Percentiles rank a stretch among this genome's conserved stretches.
Evolutionary conservation across 2,329 filamentous ascomycete species (phyloP).

Genomic region (Teratosphaeriaceae sp.): DNA sequence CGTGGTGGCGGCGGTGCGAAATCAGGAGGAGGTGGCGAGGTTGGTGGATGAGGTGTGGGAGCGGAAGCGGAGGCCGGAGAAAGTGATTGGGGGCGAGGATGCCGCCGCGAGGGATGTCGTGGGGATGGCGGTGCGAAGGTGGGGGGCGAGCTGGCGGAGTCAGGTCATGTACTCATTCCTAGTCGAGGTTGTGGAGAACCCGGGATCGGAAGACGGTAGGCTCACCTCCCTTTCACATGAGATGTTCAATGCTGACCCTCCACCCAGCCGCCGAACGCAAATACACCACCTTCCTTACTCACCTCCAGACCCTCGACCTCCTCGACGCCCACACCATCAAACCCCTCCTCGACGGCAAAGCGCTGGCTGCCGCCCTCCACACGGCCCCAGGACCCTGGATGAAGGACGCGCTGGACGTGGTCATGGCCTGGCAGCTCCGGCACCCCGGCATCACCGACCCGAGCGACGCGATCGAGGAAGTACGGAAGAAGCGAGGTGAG

Average conservation of each 20-base stretch:
- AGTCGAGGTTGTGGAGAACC: conserved; percentile 48
- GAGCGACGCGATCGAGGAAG: conserved; percentile 38
- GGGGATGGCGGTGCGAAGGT: conserved; percentile 67
- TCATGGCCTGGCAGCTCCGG: conserved; percentile 82
- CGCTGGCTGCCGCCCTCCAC: conserved; percentile 60
- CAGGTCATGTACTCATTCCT: conserved; percentile 64
- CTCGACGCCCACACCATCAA: conserved; percentile 44
- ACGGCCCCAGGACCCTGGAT: conserved; percentile 78
- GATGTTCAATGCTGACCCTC: conserved; percentile 3
- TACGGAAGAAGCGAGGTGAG: conserved; percentile 38
- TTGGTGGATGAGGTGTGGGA: conserved; percentile 51
- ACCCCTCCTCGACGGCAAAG: conserved; percentile 62
- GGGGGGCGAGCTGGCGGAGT: conserved; percentile 66
- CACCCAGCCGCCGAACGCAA: conserved; percentile 41
- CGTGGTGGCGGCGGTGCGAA: conserved; percentile 56
- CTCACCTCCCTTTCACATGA: conserved; percentile 6
- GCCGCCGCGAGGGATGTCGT: conserved; percentile 52
- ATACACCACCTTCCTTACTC: conserved; percentile 49
- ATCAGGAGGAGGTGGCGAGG: conserved; percentile 56
- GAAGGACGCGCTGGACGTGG: conserved; percentile 67
- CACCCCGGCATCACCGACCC: conserved; percentile 62
- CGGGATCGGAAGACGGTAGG: conserved; percentile 38
- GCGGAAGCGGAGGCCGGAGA: conserved; percentile 39
- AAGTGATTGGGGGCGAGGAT: conserved; percentile 38
- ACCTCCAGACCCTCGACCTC: conserved; percentile 45